Base-by-base conservation (phyloP, 257 asterid species). In the Lithospermum erythrorhizon region DNA sequence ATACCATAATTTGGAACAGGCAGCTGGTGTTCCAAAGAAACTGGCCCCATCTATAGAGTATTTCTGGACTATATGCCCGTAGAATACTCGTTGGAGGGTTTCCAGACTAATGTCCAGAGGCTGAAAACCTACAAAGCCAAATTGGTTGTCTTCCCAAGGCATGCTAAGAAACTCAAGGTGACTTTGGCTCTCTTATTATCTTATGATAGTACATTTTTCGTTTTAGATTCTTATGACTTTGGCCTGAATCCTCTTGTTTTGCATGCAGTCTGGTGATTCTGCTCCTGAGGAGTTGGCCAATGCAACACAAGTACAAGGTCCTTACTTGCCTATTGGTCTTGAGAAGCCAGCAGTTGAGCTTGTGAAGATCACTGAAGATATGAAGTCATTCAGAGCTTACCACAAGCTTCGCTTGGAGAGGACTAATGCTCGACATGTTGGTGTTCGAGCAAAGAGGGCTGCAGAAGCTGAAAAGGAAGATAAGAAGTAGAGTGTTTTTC, bases 391-490 rank as follows among this genome's bases (percentile, higher is more conserved):
- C 76, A 81, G 64, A 77, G 89, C 95, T 11, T 87, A 81, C 11
- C 74, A 81, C 77, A 87, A 85, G 81, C 82, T 87, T 59, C 94
- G 96, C 2, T 20, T 87, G 66, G 96, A 87, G 78, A 56, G 93
- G 53, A 78, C 62, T 2, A 87, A 87, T 21, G 83, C 59, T 1
- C 89, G 96, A 29, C 86, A 87, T 16, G 83, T 81, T 4, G 96
- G 96, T 47, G 78, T 68, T 23, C 78, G 96, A 71, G 87, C 89
- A 52, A 87, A 87, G 95, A 87, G 74, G 76, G 93, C 96, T 3
- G 96, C 96, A 0, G 96, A 87, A 78, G 96, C 96, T 17, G 96
- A 85, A 65, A 87, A 87, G 83, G 96, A 87, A 64, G 96, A 87
- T 62, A 87, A 87, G 80, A 87, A 87, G 62, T 87, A 79, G 63